These are phyloP conservation scores for Pilasporangium apinafurcum DNA, from an alignment of 352 stramenopile genomes.

Conservation along the genomic window DNA sequence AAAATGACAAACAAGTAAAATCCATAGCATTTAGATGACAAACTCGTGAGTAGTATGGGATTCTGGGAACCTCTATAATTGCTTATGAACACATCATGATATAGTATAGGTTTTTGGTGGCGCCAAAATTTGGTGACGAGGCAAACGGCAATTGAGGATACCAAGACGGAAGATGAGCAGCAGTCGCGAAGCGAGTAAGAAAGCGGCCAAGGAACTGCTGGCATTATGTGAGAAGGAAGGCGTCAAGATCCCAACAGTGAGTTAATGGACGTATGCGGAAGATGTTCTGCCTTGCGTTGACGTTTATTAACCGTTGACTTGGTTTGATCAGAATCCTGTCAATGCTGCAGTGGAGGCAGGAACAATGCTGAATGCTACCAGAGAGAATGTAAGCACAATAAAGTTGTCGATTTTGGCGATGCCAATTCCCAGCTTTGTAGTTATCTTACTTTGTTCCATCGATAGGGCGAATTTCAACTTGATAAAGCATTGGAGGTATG, in stretches of 20 bases:
- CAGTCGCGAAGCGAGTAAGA: conserved; percentile 41
- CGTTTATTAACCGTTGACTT: neutral
- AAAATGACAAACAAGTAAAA: too few relatives aligned
- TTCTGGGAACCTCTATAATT: too few relatives aligned
- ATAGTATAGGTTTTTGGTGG: too few relatives aligned
- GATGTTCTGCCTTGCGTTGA: neutral
- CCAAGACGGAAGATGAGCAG: too few relatives aligned
- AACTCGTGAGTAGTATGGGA: too few relatives aligned
- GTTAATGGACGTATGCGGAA: neutral
- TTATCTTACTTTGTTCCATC: neutral
- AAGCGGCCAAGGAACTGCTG: conserved; percentile 74
- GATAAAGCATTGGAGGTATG: conserved; percentile 57
- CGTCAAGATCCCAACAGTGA: conserved; percentile 74
- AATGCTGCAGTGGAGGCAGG: conserved; percentile 80
- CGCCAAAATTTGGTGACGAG: too few relatives aligned
- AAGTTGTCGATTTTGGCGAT: neutral
- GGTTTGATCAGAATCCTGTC: conserved; percentile 34
- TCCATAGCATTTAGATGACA: too few relatives aligned
- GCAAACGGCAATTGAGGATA: too few relatives aligned
- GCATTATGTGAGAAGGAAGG: conserved; percentile 69
- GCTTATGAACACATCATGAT: too few relatives aligned
- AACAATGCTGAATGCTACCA: conserved; percentile 83
- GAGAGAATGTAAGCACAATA: conserved; percentile 38
- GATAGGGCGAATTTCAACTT: conserved; percentile 65
- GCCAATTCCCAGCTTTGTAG: neutral